These are phyloP conservation scores for Fusarium foetens DNA, from an alignment of 2,329 filamentous ascomycete species.

Conservation along the genomic window DNA sequence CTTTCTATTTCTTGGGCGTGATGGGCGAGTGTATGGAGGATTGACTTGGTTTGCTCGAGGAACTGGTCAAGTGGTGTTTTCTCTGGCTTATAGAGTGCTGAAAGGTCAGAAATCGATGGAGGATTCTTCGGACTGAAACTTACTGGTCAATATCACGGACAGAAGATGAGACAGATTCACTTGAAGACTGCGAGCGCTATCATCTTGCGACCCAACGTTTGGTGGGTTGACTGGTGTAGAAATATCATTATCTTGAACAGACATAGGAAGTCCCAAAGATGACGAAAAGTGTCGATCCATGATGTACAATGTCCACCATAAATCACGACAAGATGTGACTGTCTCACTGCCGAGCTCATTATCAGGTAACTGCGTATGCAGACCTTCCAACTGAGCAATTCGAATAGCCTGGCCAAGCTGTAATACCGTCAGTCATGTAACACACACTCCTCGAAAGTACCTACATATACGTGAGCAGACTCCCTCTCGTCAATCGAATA, in stretches of 20 bases:
- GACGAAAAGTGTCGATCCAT: conserved; percentile 54
- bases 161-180: conserved; percentile 50
- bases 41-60: conserved; percentile 50
- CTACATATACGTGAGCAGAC: conserved; percentile 45
- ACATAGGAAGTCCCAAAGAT: conserved; percentile 52
- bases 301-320: conserved; percentile 56
- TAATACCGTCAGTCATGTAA: neutral
- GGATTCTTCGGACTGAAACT: neutral
- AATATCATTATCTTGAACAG: conserved; percentile 53
- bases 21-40: conserved; percentile 50
- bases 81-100: conserved; percentile 51
- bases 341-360: conserved; percentile 48
- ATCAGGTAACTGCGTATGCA: conserved; percentile 54
- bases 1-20: conserved; percentile 53
- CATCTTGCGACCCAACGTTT: conserved; percentile 41
- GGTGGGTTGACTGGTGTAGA: conserved; percentile 47
- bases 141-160: conserved; percentile 51
- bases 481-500: conserved; percentile 53
- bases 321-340: conserved; percentile 48
- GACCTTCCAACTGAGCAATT: conserved; percentile 54
- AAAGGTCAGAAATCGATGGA: neutral
- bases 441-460: neutral
- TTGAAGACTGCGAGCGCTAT: conserved; percentile 49
- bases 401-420: conserved; percentile 54
- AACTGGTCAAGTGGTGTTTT: conserved; percentile 49